Evolutionary conservation across 805 yeast species (phyloP).

Genomic region (Sugiyamaella lignohabitans): DNA sequence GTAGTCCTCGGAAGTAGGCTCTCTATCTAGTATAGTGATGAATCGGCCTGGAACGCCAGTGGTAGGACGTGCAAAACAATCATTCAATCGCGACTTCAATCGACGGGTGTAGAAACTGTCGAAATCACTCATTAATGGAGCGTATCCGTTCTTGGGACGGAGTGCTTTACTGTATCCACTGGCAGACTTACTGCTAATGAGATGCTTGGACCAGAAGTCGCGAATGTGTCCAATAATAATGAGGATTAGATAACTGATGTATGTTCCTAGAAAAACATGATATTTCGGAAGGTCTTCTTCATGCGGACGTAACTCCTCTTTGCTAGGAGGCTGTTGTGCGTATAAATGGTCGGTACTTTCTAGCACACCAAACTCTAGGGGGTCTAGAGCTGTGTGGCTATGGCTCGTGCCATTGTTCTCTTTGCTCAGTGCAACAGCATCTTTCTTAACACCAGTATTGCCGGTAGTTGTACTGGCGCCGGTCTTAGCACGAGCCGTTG

Average conservation of each 20-base stretch:
- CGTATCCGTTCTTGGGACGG: slow-evolving; percentile 77
- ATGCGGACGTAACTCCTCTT: slow-evolving; percentile 45
- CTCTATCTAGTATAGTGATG: slow-evolving; percentile 74
- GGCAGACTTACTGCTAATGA: not conserved
- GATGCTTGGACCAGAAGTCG: slow-evolving; percentile 66
- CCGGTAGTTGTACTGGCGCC: too few relatives aligned
- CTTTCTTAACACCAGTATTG: too few relatives aligned
- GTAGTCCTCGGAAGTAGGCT: slow-evolving; percentile 46
- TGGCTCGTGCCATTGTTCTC: too few relatives aligned
- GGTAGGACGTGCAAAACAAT: slow-evolving; percentile 93
- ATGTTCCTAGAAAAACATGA: slow-evolving; percentile 69
- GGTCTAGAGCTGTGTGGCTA: too few relatives aligned
- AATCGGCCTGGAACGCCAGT: slow-evolving; percentile 96
- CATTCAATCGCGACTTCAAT: slow-evolving; percentile 83
- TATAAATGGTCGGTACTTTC: slow-evolving; percentile 43
- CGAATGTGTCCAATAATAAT: slow-evolving; percentile 85
- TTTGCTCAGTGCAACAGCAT: too few relatives aligned
- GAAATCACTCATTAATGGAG: slow-evolving; percentile 92
- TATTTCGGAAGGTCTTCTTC: slow-evolving; percentile 86
- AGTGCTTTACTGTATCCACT: slow-evolving; percentile 50
- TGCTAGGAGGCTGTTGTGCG: slow-evolving; percentile 50
- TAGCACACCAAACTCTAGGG: slow-evolving; percentile 20
- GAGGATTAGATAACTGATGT: slow-evolving; percentile 74
- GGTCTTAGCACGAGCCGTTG: too few relatives aligned
- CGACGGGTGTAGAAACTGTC: slow-evolving; percentile 92